A percentile compares a stretch with the other conserved stretches of the same genome.
phyloP scores from a whole-genome alignment of 2,329 filamentous ascomycete genomes.

The Achaetomium macrosporum region DNA sequence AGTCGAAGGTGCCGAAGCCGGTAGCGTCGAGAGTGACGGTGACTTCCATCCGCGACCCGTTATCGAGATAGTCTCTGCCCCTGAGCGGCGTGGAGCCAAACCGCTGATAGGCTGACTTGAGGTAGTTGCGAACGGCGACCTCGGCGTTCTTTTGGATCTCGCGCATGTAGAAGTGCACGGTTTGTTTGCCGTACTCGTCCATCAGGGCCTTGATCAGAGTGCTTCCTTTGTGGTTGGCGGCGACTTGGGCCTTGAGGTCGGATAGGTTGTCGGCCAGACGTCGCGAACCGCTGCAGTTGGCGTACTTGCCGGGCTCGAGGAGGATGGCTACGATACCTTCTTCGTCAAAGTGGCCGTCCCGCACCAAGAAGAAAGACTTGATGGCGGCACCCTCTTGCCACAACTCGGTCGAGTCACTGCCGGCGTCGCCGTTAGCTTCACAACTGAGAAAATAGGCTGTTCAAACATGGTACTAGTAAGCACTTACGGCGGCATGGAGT shows the following conservation, averaged over 20 bases:
- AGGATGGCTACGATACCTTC: conserved; percentile 65
- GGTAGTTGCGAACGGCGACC: conserved; percentile 63
- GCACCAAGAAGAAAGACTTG: conserved; percentile 64
- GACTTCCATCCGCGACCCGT: conserved; percentile 71
- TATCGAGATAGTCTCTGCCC: conserved; percentile 80
- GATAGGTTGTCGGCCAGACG: conserved; percentile 79
- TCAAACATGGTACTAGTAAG: too few species aligned
- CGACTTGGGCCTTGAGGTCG: conserved; percentile 80
- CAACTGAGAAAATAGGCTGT: too few species aligned
- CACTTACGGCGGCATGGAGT: conserved; percentile 69
- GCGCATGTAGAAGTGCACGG: conserved; percentile 78
- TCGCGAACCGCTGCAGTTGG: conserved; percentile 71
- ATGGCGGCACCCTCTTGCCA: conserved; percentile 61
- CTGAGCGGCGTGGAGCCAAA: conserved; percentile 66
- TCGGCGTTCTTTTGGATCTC: conserved; percentile 79
- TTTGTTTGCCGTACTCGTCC: conserved; percentile 68
- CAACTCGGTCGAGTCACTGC: conserved; percentile 48
- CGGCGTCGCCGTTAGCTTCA: too few species aligned
- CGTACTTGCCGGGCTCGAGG: conserved; percentile 67
- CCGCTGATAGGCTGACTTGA: conserved; percentile 64
- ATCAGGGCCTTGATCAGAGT: conserved; percentile 69
- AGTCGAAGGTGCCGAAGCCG: conserved; percentile 73
- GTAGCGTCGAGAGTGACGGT: conserved; percentile 68
- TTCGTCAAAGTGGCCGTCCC: conserved; percentile 72
- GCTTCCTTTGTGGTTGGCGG: conserved; percentile 82